phyloP scores from a whole-genome alignment of 1,284 basidiomycete species.

The Pseudozyma flocculosa region DNA sequence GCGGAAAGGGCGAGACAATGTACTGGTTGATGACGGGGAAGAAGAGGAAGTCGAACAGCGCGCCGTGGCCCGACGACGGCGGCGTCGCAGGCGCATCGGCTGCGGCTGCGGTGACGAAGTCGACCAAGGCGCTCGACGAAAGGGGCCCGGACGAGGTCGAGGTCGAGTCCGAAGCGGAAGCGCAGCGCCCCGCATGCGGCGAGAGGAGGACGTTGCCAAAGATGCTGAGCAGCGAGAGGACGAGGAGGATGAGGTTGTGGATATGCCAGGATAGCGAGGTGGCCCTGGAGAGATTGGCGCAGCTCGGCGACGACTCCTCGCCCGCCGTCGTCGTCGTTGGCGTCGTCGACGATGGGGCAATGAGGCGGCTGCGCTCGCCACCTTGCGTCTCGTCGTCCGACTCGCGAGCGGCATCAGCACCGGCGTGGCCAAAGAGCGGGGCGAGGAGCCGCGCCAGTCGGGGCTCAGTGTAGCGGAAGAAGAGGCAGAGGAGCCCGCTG shows the following conservation, averaged over 20 bases:
- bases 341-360: too few relatives aligned
- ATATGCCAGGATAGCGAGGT: conserved; percentile 4
- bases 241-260: conserved; percentile 15
- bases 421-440: too few relatives aligned
- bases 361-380: too few relatives aligned
- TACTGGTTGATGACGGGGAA: conserved; percentile 12
- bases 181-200: conserved; percentile 19
- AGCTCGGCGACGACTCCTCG: too few relatives aligned
- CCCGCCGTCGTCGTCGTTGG: too few relatives aligned
- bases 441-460: too few relatives aligned
- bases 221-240: conserved; percentile 23
- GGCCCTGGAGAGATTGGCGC: too few relatives aligned
- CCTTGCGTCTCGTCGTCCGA: too few relatives aligned
- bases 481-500: conserved; percentile 24
- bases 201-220: conserved; percentile 40
- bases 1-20: conserved; percentile 43
- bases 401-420: too few relatives aligned
- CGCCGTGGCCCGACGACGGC: neutral
- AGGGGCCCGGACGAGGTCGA: too few relatives aligned
- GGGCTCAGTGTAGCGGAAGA: conserved; percentile 11
- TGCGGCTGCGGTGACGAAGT: too few relatives aligned
- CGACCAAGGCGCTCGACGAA: too few relatives aligned
- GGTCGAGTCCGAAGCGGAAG: neutral
- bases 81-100: conserved; percentile 1
- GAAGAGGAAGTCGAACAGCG: conserved; percentile 40